A percentile compares a stretch with the other conserved stretches of the same genome.
Conservation (phyloP, 2,329 filamentous ascomycete genomes). For the Alternaria sp. region DNA sequence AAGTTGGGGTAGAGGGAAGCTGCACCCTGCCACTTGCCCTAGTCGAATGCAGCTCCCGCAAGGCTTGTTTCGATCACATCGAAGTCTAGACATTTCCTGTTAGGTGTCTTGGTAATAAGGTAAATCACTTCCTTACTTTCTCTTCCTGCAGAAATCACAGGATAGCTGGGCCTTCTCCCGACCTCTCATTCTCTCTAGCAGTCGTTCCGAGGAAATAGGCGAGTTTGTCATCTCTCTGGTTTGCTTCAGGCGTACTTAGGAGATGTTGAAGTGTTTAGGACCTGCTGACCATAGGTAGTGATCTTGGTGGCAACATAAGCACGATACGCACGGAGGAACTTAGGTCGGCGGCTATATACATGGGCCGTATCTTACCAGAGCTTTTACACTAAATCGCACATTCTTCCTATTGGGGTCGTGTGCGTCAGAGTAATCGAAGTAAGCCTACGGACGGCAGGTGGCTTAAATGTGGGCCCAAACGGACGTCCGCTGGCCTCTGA, state of each 20-base stretch:
- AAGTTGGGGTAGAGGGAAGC: background rate
- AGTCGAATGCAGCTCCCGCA: background rate
- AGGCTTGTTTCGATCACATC: background rate
- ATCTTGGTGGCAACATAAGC: background rate
- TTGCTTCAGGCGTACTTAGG: background rate
- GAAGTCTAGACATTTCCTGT: background rate
- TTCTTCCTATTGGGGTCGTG: background rate
- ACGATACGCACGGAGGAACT: background rate
- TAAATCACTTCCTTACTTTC: background rate
- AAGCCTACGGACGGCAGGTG: background rate
- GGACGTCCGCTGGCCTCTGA: background rate
- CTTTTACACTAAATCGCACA: background rate
- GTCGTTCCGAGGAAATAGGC: background rate
- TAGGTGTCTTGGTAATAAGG: background rate
- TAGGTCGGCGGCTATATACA: background rate
- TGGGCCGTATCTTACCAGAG: background rate
- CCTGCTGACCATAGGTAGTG: background rate
- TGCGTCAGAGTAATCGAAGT: background rate
- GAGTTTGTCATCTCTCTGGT: background rate
- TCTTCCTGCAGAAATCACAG: background rate
- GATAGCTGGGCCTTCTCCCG: background rate
- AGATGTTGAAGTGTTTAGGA: background rate
- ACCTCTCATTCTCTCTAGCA: background rate
- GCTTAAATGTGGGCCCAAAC: background rate
- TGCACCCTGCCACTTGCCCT: background rate